Evolutionary conservation across 2,329 filamentous ascomycete species (phyloP).

Genomic region (Fonsecaea nubica): DNA sequence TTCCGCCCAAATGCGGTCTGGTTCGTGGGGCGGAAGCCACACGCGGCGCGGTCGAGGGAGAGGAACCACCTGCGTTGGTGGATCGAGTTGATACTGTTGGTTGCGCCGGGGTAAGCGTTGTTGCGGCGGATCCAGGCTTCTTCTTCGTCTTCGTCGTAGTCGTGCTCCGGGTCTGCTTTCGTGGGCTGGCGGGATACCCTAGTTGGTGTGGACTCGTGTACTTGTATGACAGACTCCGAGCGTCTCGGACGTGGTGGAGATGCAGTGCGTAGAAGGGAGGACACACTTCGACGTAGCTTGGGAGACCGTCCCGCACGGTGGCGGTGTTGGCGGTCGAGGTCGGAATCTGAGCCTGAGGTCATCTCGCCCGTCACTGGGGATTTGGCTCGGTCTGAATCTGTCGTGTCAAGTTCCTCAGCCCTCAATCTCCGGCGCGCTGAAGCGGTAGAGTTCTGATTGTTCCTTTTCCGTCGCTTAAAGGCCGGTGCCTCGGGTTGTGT

Average conservation of each 20-base stretch:
- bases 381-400: conserved; percentile 17
- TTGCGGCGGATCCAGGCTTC: conserved; percentile 58
- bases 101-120: conserved; percentile 71
- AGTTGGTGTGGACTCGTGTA: background rate
- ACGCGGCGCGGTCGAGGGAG: conserved; percentile 64
- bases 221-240: background rate
- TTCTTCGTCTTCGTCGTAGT: conserved; percentile 2
- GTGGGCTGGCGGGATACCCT: background rate
- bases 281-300: conserved; percentile 25
- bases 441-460: conserved; percentile 36
- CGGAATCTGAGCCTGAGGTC: background rate
- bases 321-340: background rate
- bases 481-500: conserved; percentile 41
- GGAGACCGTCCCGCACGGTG: conserved; percentile 8
- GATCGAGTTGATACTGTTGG: conserved; percentile 69
- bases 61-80: conserved; percentile 73
- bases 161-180: background rate
- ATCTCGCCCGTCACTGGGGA: background rate
- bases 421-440: conserved; percentile 6
- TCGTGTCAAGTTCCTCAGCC: conserved; percentile 7
- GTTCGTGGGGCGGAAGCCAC: conserved; percentile 58
- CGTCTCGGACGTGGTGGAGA: conserved; percentile 30
- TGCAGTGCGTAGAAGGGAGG: conserved; percentile 33
- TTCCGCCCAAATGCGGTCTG: conserved; percentile 21
- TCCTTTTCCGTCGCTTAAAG: conserved; percentile 38